Evolutionary conservation across 257 asterid species (phyloP).

Genomic region (Jasminum sambac): DNA sequence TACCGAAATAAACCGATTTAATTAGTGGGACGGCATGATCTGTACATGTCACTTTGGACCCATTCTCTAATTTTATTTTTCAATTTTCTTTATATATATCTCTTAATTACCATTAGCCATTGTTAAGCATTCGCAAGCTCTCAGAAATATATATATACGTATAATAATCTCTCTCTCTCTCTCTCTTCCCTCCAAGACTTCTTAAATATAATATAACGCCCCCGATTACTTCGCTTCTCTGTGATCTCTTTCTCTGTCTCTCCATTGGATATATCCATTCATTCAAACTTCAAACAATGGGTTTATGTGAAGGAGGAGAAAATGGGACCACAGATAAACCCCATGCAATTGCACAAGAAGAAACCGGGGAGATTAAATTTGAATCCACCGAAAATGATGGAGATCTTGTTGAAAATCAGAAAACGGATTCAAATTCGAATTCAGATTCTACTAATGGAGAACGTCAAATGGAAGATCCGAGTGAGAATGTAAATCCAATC

Average conservation of each 20-base stretch:
- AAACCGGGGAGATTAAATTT: neutral
- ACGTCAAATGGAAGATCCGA: neutral
- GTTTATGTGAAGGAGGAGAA: constrained; percentile 19
- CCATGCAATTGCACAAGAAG: constrained; percentile 3
- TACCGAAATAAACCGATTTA: neutral
- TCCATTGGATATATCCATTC: neutral
- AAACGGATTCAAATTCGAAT: constrained; percentile 5
- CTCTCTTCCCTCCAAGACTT: constrained; percentile 22
- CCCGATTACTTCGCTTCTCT: constrained; percentile 23
- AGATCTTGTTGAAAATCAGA: neutral
- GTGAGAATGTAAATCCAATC: neutral
- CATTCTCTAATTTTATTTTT: constrained; percentile 2
- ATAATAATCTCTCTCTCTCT: neutral
- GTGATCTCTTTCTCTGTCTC: constrained; percentile 20
- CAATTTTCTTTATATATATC: neutral
- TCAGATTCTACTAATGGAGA: neutral
- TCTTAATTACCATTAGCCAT: constrained; percentile 1
- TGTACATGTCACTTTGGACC: neutral
- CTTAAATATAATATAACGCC: constrained; percentile 24
- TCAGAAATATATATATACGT: neutral
- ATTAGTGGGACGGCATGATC: neutral
- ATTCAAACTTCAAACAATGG: constrained; percentile 19
- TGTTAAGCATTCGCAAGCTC: constrained; percentile 7
- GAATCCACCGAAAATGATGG: constrained; percentile 3
- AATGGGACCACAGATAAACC: neutral